Base-by-base conservation (phyloP, 2,329 filamentous ascomycete species). In the Thelonectria blattea region DNA sequence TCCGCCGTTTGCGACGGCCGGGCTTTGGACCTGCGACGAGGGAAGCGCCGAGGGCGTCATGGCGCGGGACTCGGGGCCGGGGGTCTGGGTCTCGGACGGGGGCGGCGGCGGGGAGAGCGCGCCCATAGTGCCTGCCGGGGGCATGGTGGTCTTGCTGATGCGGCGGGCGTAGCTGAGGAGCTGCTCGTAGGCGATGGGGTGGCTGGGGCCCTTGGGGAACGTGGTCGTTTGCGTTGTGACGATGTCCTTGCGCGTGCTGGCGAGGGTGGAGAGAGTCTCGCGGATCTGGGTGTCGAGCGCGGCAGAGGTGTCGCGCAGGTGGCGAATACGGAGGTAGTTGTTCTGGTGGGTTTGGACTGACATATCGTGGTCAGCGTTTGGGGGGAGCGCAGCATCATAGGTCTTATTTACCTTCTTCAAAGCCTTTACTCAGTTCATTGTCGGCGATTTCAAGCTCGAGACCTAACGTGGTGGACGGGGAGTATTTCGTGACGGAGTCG, bases 401-500 rank as follows among this genome's bases (percentile, higher is more conserved):
- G 27, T 30, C 34, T 12, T 48, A n/a, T 49, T 46, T 79, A 91
- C 90, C 79, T 73, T 89, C 80, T 67, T 88, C 83, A 3, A 96
- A 80, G 5, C 89, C 87, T 64, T 82, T 79, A 67, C 80, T 84
- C 46, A 96, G 83, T 61, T 89, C 86, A 43, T 83, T 80, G 72
- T 96, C 91, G 22, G 91, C 91, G 8, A 82, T 80, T 17, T 90
- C 80, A 10, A 96, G 85, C 64, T 93, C 89, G 58, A 85, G 80
- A 6, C 89, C 90, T 24, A 88, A 85, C 37, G 81, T 76, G 5
- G 85, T 79, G 7, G 89, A 91, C 0, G 92, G 91, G 70, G 93
- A 92, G 77, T 93, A 94, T 65, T 92, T 91, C 6, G 91, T 84
- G 63, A 96, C 90, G 0, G 91, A 93, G 73, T 93, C 90, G 67